Conservation (phyloP, 2,329 filamentous ascomycete species). For the Paraconiothyrium sp. region DNA sequence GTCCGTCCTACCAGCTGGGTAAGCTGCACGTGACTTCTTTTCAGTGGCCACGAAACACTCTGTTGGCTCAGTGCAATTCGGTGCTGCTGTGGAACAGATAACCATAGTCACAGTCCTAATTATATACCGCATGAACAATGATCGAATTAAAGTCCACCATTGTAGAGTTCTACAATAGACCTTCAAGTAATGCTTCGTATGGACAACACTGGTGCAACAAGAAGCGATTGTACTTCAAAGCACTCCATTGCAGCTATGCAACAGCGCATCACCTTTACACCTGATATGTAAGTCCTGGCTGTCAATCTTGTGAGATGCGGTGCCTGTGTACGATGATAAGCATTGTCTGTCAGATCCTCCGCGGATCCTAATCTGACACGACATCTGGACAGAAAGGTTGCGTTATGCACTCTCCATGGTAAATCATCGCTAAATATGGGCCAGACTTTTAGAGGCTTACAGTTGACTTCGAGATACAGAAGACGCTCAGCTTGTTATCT, state of each 20-base stretch:
- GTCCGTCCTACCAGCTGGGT: not conserved
- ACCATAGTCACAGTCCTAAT: too few species aligned
- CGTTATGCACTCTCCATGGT: not conserved
- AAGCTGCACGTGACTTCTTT: not conserved
- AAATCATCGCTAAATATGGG: not conserved
- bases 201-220: not conserved
- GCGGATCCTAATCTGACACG: not conserved
- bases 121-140: too few species aligned
- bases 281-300: not conserved
- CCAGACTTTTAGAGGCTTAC: not conserved
- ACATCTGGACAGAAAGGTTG: not conserved
- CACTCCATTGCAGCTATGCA: not conserved
- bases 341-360: not conserved
- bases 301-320: not conserved
- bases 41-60: not conserved
- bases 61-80: not conserved
- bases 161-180: not conserved
- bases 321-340: not conserved
- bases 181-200: not conserved
- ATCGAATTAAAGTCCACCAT: too few species aligned
- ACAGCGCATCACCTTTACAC: not conserved
- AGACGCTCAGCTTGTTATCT: too few species aligned
- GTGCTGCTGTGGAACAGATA: not conserved
- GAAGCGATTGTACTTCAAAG: not conserved
- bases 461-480: not conserved